phyloP scores from a whole-genome alignment of 2,329 filamentous ascomycete species.

The Epichloe bromicola region DNA sequence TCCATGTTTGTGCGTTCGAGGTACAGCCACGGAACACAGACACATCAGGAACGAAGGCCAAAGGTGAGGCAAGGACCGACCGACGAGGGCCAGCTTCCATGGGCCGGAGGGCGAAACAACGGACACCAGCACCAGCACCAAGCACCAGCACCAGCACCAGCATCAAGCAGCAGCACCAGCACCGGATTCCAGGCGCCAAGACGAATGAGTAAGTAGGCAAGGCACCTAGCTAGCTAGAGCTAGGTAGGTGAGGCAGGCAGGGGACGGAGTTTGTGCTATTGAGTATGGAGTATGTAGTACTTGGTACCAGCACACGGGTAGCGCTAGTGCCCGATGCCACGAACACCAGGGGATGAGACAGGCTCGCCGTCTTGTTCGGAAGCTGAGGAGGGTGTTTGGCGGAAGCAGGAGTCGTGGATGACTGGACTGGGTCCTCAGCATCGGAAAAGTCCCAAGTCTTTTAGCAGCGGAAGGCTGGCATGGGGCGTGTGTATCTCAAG shows the following conservation, averaged over 20 bases:
- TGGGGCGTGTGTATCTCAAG: background rate
- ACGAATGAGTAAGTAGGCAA: background rate
- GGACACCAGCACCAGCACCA: constrained; percentile 5
- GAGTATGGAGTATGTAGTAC: background rate
- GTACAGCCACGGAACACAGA: constrained; percentile 20
- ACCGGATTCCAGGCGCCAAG: too few species aligned
- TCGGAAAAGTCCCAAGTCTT: background rate
- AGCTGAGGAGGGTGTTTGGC: background rate
- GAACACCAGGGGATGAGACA: background rate
- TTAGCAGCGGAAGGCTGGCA: background rate
- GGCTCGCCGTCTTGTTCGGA: background rate
- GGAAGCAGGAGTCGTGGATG: background rate
- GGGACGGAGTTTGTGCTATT: background rate
- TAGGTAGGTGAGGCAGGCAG: background rate
- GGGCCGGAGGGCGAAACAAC: constrained; percentile 12
- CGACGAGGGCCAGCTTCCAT: constrained; percentile 21
- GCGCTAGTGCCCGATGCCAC: background rate
- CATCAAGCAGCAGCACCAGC: too few species aligned
- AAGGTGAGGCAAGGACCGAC: constrained; percentile 24
- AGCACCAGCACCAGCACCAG: constrained; percentile 2
- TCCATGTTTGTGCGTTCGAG: constrained; percentile 42
- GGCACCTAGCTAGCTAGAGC: background rate
- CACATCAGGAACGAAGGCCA: constrained; percentile 23
- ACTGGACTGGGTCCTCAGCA: background rate
- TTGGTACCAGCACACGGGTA: background rate